Evolutionary conservation across 371 early-diverging fungal genomes (phyloP).

Genomic region (Lichtheimia ramosa): DNA sequence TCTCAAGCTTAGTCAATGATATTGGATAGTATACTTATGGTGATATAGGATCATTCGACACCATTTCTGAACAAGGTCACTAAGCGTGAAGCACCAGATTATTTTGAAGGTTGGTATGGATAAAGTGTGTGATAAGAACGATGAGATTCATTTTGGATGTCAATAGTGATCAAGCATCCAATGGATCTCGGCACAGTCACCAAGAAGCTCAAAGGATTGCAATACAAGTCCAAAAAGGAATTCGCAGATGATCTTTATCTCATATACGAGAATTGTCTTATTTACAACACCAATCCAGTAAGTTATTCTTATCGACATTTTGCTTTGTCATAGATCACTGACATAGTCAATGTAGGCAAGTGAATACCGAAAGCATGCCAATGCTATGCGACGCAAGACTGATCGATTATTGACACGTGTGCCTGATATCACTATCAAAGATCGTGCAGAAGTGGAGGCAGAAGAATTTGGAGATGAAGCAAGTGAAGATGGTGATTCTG

Average conservation of each 20-base stretch:
- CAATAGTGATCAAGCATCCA: constrained; percentile 80
- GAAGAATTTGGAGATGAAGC: constrained; percentile 53
- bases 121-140: neutral
- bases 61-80: constrained; percentile 93
- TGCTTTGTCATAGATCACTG: neutral
- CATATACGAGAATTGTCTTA: constrained; percentile 84
- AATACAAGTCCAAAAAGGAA: constrained; percentile 77
- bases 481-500: constrained; percentile 46
- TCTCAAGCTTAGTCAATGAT: neutral
- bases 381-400: constrained; percentile 78
- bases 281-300: constrained; percentile 77
- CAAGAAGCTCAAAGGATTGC: constrained; percentile 71
- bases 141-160: neutral
- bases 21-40: neutral
- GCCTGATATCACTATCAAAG: constrained; percentile 77
- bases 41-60: constrained; percentile 71
- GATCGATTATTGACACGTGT: constrained; percentile 74
- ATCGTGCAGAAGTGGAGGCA: constrained; percentile 56
- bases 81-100: constrained; percentile 94
- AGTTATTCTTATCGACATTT: constrained; percentile 7
- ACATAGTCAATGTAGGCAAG: constrained; percentile 33
- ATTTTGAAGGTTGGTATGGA: constrained; percentile 68
- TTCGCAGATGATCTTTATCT: constrained; percentile 80
- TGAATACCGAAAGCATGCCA: constrained; percentile 84
- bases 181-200: constrained; percentile 93